These are phyloP conservation scores for Epichloe gansuensis DNA, from an alignment of 2,329 filamentous ascomycete genomes.

Conservation along the genomic window DNA sequence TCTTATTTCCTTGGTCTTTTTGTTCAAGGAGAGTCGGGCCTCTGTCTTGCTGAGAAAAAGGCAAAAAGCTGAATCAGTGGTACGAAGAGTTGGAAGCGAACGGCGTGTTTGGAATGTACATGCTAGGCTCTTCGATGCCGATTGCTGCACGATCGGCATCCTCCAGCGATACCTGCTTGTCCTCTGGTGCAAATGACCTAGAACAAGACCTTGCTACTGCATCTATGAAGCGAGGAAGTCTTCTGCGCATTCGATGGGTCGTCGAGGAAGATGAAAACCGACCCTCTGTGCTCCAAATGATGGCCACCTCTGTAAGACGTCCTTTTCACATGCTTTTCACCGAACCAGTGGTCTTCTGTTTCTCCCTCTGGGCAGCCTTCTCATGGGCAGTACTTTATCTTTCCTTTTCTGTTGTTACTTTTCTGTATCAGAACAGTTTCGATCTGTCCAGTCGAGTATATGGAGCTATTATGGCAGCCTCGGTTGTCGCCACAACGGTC, in stretches of 20 bases:
- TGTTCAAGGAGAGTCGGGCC: constrained; percentile 74
- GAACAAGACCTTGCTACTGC: background rate
- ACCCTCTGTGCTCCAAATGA: constrained; percentile 54
- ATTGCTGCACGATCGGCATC: constrained; percentile 11
- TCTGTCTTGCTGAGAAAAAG: constrained; percentile 67
- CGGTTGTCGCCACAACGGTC: constrained; percentile 52
- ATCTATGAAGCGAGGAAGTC: background rate
- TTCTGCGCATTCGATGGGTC: constrained; percentile 59
- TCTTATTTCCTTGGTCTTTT: constrained; percentile 46
- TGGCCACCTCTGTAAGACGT: constrained; percentile 60
- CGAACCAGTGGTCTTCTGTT: constrained; percentile 72
- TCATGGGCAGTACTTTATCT: constrained; percentile 83
- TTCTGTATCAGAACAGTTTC: constrained; percentile 61
- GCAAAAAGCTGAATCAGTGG: constrained; percentile 65
- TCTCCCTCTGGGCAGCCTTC: constrained; percentile 82
- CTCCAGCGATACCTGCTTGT: constrained; percentile 5
- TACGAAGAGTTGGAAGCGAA: constrained; percentile 59
- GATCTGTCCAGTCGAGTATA: constrained; percentile 60
- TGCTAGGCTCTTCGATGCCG: constrained; percentile 11
- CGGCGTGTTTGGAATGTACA: constrained; percentile 42
- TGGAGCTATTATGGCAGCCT: constrained; percentile 55
- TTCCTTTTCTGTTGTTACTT: constrained; percentile 67
- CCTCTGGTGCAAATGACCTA: background rate
- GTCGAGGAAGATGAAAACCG: constrained; percentile 70
- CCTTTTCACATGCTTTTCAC: constrained; percentile 70